Evolutionary conservation across 805 yeast species (phyloP).

Genomic region (Starmerella vaccinii): DNA sequence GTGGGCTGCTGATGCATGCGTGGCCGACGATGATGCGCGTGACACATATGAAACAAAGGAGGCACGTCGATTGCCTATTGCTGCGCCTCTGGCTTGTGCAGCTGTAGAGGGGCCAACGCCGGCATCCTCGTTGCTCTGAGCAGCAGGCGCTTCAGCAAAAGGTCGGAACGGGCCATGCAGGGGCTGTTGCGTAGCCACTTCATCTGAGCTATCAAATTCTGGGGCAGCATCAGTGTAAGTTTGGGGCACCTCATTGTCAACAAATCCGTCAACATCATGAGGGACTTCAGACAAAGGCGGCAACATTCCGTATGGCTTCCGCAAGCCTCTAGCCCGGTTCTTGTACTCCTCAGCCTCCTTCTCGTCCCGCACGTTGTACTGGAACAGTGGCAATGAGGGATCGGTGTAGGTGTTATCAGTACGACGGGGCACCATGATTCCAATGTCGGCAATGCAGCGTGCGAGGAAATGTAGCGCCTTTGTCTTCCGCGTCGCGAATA

Average conservation of each 20-base stretch:
- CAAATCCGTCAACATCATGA: conserved; percentile 4
- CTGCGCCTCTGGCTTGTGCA: background rate
- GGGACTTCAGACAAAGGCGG: conserved; percentile 3
- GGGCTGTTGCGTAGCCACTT: background rate
- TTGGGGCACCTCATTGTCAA: conserved; percentile 1
- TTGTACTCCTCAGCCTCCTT: conserved; percentile 38
- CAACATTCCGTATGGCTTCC: conserved; percentile 17
- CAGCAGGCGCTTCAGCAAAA: background rate
- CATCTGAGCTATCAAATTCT: background rate
- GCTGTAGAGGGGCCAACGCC: background rate
- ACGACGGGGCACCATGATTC: conserved; percentile 31
- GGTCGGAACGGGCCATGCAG: conserved; percentile 1
- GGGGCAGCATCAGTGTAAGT: background rate
- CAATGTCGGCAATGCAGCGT: conserved; percentile 30
- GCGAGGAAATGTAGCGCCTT: conserved; percentile 27
- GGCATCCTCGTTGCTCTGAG: background rate
- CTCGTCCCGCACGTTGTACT: conserved; percentile 45
- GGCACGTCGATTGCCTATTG: background rate
- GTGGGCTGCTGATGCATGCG: conserved; percentile 8
- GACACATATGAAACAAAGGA: conserved; percentile 1
- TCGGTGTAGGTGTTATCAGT: conserved; percentile 28
- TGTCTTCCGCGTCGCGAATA: conserved; percentile 29
- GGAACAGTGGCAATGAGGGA: conserved; percentile 30
- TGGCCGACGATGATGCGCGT: conserved; percentile 11
- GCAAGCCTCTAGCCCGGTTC: conserved; percentile 11